Conservation (phyloP, 345 rosid species). For the Salix arbutifolia region DNA sequence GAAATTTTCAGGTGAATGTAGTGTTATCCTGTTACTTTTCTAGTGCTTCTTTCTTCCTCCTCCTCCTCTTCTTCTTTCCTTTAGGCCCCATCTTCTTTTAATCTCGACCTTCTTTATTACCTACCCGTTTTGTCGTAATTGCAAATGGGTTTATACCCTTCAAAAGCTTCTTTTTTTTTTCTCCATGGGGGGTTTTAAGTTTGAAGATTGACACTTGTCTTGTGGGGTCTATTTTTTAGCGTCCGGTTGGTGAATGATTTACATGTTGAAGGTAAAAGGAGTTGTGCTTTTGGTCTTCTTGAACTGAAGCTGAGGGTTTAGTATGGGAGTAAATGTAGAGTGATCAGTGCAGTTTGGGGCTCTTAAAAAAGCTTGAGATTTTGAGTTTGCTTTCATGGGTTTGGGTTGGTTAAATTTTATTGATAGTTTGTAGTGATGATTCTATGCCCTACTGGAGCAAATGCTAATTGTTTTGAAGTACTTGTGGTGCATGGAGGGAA, state of each 20-base stretch:
- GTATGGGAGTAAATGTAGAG: neutral
- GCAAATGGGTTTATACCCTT: neutral
- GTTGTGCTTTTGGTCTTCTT: constrained; percentile 2
- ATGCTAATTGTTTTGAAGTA: constrained; percentile 13
- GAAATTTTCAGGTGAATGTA: constrained; percentile 34
- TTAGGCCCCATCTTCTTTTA: neutral
- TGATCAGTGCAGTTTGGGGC: constrained; percentile 1
- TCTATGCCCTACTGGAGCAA: constrained; percentile 8
- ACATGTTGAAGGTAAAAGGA: neutral
- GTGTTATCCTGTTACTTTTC: constrained; percentile 3
- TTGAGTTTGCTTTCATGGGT: constrained; percentile 20
- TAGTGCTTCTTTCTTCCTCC: constrained; percentile 18
- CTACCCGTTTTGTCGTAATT: neutral
- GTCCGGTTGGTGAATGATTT: constrained; percentile 13
- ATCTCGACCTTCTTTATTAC: neutral
- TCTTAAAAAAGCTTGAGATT: constrained; percentile 13
- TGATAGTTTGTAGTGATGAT: constrained; percentile 6
- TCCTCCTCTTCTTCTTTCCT: constrained; percentile 10
- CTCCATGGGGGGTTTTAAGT: neutral
- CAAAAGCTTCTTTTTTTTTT: constrained; percentile 17
- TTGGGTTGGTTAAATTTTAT: constrained; percentile 10
- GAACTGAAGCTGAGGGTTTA: constrained; percentile 6
- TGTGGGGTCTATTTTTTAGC: constrained; percentile 11
- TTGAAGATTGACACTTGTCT: constrained; percentile 16
- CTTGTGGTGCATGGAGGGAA: constrained; percentile 10